Percentiles rank a stretch among this genome's conserved stretches.
These are phyloP conservation scores for Strigomonas galati DNA, from an alignment of 208 protist genomes.

Conservation along the genomic window DNA sequence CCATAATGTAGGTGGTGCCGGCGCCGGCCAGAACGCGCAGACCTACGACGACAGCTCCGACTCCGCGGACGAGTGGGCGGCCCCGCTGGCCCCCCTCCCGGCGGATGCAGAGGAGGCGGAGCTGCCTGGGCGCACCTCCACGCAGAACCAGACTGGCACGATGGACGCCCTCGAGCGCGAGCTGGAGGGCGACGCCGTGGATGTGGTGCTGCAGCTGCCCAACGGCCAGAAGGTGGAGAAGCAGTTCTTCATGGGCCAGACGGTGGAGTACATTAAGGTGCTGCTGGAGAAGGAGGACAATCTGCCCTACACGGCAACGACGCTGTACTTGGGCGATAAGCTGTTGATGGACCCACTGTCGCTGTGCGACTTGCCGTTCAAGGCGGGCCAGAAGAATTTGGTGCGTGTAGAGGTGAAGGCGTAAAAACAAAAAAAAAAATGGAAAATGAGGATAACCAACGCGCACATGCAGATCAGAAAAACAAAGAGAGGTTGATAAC, in stretches of 20 bases:
- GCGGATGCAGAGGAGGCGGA: neutral
- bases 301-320: constrained; percentile 61
- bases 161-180: constrained; percentile 68
- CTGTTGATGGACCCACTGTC: constrained; percentile 76
- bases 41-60: constrained; percentile 34
- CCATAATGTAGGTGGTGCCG: neutral
- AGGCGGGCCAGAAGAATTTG: constrained; percentile 41
- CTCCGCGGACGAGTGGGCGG: constrained; percentile 76
- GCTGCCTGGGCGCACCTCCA: constrained; percentile 5
- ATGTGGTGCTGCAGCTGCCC: constrained; percentile 46
- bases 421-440: neutral
- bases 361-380: constrained; percentile 76
- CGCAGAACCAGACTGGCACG: constrained; percentile 19
- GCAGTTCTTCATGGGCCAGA: constrained; percentile 78
- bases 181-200: constrained; percentile 45
- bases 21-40: neutral
- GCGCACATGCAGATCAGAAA: neutral
- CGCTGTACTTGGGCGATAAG: constrained; percentile 56
- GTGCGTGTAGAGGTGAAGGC: constrained; percentile 32
- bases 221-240: constrained; percentile 23
- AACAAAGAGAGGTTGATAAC: neutral
- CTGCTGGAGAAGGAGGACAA: constrained; percentile 60
- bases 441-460: constrained; percentile 15
- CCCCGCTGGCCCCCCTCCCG: constrained; percentile 19
- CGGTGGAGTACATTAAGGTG: constrained; percentile 69